Conservation (phyloP, 257 asterid genomes). For the Perilla frutescens region DNA sequence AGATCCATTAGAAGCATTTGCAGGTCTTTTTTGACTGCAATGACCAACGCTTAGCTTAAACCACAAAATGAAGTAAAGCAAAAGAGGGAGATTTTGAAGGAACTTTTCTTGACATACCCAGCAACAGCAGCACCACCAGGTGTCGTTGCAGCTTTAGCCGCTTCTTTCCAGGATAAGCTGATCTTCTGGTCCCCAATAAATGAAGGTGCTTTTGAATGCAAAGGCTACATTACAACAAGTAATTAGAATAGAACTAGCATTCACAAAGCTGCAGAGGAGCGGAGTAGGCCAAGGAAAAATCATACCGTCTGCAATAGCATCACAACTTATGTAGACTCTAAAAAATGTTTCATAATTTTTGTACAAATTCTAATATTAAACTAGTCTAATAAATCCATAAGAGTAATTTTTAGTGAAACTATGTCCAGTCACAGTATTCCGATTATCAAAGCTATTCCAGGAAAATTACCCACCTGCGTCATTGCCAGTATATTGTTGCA, state of each 20-base stretch:
- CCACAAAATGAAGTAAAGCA: neutral
- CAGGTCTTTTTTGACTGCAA: conserved; percentile 71
- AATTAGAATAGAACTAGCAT: neutral
- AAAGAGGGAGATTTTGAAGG: neutral
- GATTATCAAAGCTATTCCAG: neutral
- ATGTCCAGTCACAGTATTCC: neutral
- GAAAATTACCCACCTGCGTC: conserved; percentile 64
- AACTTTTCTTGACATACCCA: conserved; percentile 51
- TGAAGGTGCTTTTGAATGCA: conserved; percentile 89
- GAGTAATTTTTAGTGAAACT: neutral
- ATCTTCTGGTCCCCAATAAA: conserved; percentile 82
- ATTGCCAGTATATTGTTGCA: conserved; percentile 84
- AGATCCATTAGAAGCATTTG: conserved; percentile 52
- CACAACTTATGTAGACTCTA: neutral
- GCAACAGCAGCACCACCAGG: conserved; percentile 48
- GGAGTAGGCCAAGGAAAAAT: neutral
- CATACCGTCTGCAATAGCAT: neutral
- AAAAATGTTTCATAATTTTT: neutral
- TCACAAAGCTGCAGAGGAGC: neutral
- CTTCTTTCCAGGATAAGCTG: conserved; percentile 92
- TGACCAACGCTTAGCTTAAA: neutral
- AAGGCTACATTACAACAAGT: conserved; percentile 52
- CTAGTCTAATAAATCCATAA: neutral
- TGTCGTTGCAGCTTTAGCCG: conserved; percentile 50
- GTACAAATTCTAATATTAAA: neutral